Evolutionary conservation across 176 grass and related monocot genomes (phyloP).

Genomic region (Raddia guianensis): DNA sequence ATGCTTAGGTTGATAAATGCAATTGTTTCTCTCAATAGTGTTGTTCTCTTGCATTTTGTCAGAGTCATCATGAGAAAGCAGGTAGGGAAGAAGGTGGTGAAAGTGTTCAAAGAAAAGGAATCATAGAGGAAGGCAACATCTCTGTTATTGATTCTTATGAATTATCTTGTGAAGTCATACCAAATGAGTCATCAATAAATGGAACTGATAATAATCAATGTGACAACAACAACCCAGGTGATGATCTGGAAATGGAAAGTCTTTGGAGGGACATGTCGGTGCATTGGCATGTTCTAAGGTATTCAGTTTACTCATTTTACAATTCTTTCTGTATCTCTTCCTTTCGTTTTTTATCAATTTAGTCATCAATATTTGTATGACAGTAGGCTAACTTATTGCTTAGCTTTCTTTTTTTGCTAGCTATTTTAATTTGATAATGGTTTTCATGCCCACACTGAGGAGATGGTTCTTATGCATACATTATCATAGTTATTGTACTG

Average conservation of each 20-base stretch:
- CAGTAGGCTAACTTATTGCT: background rate
- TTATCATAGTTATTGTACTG: conserved; percentile 1
- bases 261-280: conserved; percentile 64
- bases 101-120: conserved; percentile 15
- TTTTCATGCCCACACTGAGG: conserved; percentile 8
- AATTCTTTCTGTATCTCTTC: background rate
- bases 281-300: conserved; percentile 75
- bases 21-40: background rate
- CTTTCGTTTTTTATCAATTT: conserved; percentile 30
- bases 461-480: background rate
- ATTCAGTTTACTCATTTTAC: conserved; percentile 3
- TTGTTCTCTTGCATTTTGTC: conserved; percentile 32
- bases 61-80: conserved; percentile 24
- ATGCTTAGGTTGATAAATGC: background rate
- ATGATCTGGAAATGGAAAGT: conserved; percentile 68
- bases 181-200: conserved; percentile 5
- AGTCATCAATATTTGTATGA: conserved; percentile 7
- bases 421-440: background rate
- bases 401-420: background rate
- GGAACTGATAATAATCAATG: background rate
- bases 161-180: conserved; percentile 41
- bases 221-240: conserved; percentile 21
- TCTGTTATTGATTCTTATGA: conserved; percentile 27
- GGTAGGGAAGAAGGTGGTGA: background rate
- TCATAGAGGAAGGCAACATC: background rate